Evolutionary conservation across 768 basidiomycete genomes (phyloP), one percentile per base, ranked within the genome.

Genomic region (Termitomyces sp.): DNA sequence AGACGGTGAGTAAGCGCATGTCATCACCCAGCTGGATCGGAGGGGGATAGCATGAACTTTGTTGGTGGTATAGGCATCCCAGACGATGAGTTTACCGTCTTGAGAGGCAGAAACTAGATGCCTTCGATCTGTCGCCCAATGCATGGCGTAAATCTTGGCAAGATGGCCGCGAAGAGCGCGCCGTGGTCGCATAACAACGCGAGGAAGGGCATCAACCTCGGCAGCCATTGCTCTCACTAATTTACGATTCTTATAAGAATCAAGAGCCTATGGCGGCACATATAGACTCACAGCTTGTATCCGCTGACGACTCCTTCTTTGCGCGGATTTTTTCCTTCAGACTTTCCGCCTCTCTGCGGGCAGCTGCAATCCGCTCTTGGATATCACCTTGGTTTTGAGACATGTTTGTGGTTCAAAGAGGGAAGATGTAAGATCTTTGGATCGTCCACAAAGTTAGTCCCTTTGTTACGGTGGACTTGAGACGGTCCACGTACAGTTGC

Each of bases 21-120:
- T 99, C 96, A 99, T 99, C 74, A 99, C 96, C 96, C 96, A 99
- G 67, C 91, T 94, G 43, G 94, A 97, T 50, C 96, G 88, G 44
- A 99, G 78, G 48, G 96, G 96, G 69, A 99, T 99, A 63, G 96
- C 96, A 68, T 99, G 97, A 56, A 99, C 96, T 78, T 99, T 99
- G 83, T 99, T 99, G 55, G 95, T 97, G n/a, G 96, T 98, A 74
- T 98, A 98, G 48, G 96, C 96, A 72, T 99, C 96, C 96, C 96
- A 99, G 51, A 99, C 96, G 68, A 99, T 98, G 56, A 99, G 84
- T 73, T 99, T 99, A 50, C 96, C 96, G 68, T 99, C 96, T 70
- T 99, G 96, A 2, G 96, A 98, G n/a, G 96, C 96, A 15, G 97
- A 98, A 33, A 99, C 96, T 57, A 99, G 85, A 77, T 99, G 96